Evolutionary conservation across 805 yeast species (phyloP), one percentile per base, ranked within the genome.

Genomic region (Lachancea kluyveri): DNA sequence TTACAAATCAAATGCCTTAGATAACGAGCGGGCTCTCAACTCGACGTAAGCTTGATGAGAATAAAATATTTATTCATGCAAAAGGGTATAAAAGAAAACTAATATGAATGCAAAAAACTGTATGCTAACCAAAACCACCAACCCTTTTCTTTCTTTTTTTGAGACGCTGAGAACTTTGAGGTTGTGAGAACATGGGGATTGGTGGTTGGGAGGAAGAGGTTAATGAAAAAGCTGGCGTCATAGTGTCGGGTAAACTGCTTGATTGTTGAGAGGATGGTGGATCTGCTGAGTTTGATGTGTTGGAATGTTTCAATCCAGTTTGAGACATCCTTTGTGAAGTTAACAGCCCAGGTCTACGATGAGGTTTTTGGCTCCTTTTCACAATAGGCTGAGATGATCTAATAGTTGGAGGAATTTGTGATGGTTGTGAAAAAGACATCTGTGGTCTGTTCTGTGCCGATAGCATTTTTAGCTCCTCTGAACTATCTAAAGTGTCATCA

Each of bases 111-210:
- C n/a, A n/a, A n/a, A n/a, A n/a, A n/a, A n/a, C n/a, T n/a, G n/a
- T n/a, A 25, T 27, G 19, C 28, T 45, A 70, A 17, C 66, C 68
- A 51, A 72, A 72, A 4, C 77, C 77, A 10, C 74, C 65, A 35
- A 64, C 61, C 41, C 60, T 65, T 47, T 65, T 68, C 57, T 65
- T 69, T 43, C 57, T 62, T 44, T 54, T 59, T 35, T 50, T 55
- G 4, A 37, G 26, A 13, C 44, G 29, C 19, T 39, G 45, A 21
- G 39, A 35, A 28, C 32, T 35, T 30, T 40, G 47, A 13, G 50
- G 42, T 26, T 42, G 46, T 7, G 50, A 45, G 6, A 37, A 20
- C 12, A 41, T 35, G 5, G 48, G 34, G 4, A 44, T 25, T 1
- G 36, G 33, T 13, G 45, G 34, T 30, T 48, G 54, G 42, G 37